Evolutionary conservation across 2,329 filamentous ascomycete genomes (phyloP), one percentile per base, ranked within the genome.

Genomic region (Zymoseptoria passerinii): DNA sequence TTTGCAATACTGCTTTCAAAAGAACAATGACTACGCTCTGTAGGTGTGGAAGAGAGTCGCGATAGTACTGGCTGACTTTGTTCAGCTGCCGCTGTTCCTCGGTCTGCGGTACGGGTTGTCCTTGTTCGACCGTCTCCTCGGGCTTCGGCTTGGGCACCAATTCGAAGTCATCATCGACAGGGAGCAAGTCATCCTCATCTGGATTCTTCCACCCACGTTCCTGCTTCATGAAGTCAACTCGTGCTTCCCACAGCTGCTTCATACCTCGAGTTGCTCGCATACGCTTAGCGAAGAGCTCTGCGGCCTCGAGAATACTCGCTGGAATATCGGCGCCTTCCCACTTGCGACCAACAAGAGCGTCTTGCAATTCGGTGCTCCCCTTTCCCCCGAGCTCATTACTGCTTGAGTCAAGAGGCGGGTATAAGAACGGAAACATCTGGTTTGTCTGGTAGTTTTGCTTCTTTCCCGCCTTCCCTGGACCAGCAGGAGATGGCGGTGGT

Each of bases 361-460:
- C 88, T 71, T 96, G 90, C 50, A 92, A 75, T 49, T 89, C 88
- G 5, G 91, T 89, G 19, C 82, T 83, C 10, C 92, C 92, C 71
- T 95, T 96, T 0, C 92, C 92, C 54, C 94, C 92, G 44, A 92
- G 86, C 66, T 87, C 89, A 70, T 95, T 96, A 74, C 91, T 96
- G 23, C 85, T 87, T 61, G 86, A 87, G 73, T 96, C 92, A 18
- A 96, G 78, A 1, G 94, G 94, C 1, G 94, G 94, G 66, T 99
- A 99, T 76, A 99, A 85, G 70, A 99, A 97, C 0, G 94, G 94
- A 64, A 99, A 97, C 70, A 96, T 94, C 68, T 99, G 94, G 70
- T 99, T 99, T 0, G 94, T 99, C 73, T 99, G 94, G 68, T 99
- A 99, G 66, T 97, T 99, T 70, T 99, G 94, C 71, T 99, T 99